These are phyloP conservation scores for Vigna unguiculata DNA, from an alignment of 306 rosid species.

Conservation along the genomic window DNA sequence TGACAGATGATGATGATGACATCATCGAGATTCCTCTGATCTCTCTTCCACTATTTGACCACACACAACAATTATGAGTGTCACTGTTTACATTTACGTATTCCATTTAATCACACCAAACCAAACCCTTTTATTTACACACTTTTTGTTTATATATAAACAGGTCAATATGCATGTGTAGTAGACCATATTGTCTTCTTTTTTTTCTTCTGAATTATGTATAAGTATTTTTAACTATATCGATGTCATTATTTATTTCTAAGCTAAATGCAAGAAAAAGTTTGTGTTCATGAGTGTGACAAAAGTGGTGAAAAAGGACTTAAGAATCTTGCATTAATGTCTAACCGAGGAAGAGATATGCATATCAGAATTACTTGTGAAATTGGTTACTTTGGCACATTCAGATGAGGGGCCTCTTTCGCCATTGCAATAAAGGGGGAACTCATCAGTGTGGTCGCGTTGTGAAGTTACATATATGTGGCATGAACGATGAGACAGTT, in stretches of 20 bases:
- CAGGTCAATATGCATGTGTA: too few species aligned
- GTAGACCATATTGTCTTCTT: too few species aligned
- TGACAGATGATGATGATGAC: slow-evolving; percentile 35
- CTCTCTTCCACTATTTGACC: slow-evolving; percentile 35
- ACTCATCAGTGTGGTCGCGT: slow-evolving; percentile 29
- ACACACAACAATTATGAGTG: slow-evolving; percentile 26
- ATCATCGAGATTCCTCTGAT: slow-evolving; percentile 42
- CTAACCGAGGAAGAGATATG: slow-evolving; percentile 25
- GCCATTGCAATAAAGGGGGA: slow-evolving; percentile 43
- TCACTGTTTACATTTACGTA: slow-evolving; percentile 1
- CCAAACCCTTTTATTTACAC: slow-evolving; percentile 6
- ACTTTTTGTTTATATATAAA: not conserved
- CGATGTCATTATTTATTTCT: not conserved
- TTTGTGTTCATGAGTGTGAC: slow-evolving; percentile 20
- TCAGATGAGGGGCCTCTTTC: slow-evolving; percentile 53
- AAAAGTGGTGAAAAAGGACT: slow-evolving; percentile 1
- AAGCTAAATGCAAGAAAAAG: not conserved
- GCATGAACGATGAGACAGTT: slow-evolving; percentile 52
- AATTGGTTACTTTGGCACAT: slow-evolving; percentile 48
- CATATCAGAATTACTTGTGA: slow-evolving; percentile 49
- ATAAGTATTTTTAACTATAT: not conserved
- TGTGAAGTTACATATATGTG: slow-evolving; percentile 44
- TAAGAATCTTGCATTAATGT: slow-evolving; percentile 35
- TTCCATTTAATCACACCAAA: slow-evolving; percentile 19
- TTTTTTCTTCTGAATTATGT: too few species aligned